Base-by-base conservation (phyloP, 345 rosid species). In the Pugionium dolabratum region DNA sequence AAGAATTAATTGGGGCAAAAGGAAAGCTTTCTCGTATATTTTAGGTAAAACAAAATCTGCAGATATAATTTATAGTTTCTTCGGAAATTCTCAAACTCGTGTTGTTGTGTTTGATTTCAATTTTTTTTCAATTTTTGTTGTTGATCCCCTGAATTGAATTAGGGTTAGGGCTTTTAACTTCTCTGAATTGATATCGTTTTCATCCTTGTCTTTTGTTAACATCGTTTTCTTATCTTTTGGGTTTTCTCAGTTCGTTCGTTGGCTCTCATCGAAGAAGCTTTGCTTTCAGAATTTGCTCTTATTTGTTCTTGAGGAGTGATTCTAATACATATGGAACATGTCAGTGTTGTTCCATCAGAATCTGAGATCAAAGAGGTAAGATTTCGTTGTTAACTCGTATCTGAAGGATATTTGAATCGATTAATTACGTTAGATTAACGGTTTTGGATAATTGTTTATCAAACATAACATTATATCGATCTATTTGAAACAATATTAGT, bases 291-390 rank as follows among this genome's bases (percentile, higher is more conserved):
- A 52, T 41, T 42, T 39, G 69, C 48, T 54, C 7, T 31, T 31
- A 2, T 31, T 31, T 31, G 32, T 31, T 31, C 32, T 55, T 62
- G 40, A 37, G 25, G 27, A 70, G 42, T 70, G 63, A 41, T 70
- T 70, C 10, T 1, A 35, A 70, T 43, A 7, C 62, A 0, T 39
- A 71, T 72, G 76, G 71, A 65, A 34, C 40, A 57, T 51, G 41
- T 43, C 34, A 50, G 9, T 42, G 66, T 65, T 65, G 1, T 45
- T 60, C 53, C 45, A 6, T 11, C 31, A 41, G 80, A 78, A 67
- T 79, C 85, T 73, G 74, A 73, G 54, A 58, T 42, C 70, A 83
- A 78, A 67, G 90, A 85, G 98, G 96, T 88, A 64, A 53, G 84
- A 9, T 78, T 76, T 65, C 67, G 48, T 4, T 48, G 36, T 50